Evolutionary conservation across 306 rosid genomes (phyloP).

Genomic region (Pterocarpus santalinus): DNA sequence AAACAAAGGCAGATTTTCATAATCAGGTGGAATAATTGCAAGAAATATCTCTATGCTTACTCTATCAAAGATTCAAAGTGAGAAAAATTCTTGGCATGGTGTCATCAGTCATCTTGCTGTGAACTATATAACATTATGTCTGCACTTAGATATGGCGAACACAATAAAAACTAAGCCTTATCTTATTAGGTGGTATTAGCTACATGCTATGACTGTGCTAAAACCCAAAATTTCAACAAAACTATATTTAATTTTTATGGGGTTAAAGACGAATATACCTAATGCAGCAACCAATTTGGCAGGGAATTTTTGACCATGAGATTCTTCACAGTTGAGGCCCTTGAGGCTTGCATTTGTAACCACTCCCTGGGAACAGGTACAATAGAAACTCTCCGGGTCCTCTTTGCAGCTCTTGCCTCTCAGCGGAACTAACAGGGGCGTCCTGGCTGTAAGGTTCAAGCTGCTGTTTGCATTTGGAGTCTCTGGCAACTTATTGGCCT

Average conservation of each 20-base stretch:
- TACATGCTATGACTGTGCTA: neutral
- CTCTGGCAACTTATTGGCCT: slow-evolving; percentile 53
- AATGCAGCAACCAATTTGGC: slow-evolving; percentile 46
- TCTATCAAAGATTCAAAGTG: no score
- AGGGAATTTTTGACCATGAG: slow-evolving; percentile 37
- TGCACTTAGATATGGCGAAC: neutral
- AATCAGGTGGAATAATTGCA: neutral
- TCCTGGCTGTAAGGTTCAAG: slow-evolving; percentile 15
- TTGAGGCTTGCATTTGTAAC: slow-evolving; percentile 34
- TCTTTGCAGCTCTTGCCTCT: slow-evolving; percentile 49
- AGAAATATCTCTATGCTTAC: no score
- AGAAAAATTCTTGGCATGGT: no score
- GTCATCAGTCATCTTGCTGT: no score
- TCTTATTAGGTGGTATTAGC: neutral
- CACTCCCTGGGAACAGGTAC: slow-evolving; percentile 47
- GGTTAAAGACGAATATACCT: slow-evolving; percentile 41
- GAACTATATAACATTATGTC: neutral
- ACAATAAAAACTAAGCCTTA: slow-evolving; percentile 1
- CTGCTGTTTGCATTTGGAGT: slow-evolving; percentile 23
- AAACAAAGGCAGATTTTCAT: neutral
- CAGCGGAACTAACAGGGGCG: slow-evolving; percentile 61
- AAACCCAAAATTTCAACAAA: slow-evolving; percentile 3
- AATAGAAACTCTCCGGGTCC: slow-evolving; percentile 52
- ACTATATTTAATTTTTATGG: slow-evolving; percentile 25
- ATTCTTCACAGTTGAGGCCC: slow-evolving; percentile 24